Conservation (phyloP, 2,329 filamentous ascomycete genomes). For the Talaromyces sp. region DNA sequence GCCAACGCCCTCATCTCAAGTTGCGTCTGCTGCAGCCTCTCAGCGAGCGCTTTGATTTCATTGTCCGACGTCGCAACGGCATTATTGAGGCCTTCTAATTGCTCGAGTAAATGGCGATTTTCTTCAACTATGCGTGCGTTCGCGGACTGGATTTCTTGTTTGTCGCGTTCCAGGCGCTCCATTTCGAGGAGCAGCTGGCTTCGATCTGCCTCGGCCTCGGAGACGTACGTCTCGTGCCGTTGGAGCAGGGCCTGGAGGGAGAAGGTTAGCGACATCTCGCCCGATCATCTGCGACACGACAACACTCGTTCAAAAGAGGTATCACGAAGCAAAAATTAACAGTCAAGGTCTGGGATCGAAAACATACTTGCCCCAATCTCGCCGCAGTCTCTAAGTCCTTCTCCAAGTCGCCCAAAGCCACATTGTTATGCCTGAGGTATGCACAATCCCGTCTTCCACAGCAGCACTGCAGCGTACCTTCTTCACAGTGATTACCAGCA, state of each 20-base stretch:
- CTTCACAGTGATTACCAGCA: neutral
- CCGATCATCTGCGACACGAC: neutral
- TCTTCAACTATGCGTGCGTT: conserved; percentile 79
- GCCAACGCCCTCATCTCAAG: conserved; percentile 72
- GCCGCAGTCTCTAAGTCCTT: conserved; percentile 84
- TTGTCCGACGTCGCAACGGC: conserved; percentile 76
- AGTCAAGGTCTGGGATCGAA: neutral
- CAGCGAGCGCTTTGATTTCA: conserved; percentile 72
- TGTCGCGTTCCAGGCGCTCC: conserved; percentile 69
- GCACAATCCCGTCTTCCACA: conserved; percentile 78
- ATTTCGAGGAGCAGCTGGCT: conserved; percentile 68
- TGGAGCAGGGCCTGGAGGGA: conserved; percentile 79
- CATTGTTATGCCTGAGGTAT: conserved; percentile 75
- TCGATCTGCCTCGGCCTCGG: conserved; percentile 83
- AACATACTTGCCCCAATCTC: conserved; percentile 75
- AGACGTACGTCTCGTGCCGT: conserved; percentile 91
- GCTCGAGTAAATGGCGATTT: conserved; percentile 75
- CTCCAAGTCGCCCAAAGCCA: conserved; percentile 75
- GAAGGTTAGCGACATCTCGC: conserved; percentile 60
- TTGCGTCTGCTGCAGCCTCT: conserved; percentile 72
- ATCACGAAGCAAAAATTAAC: conserved; percentile 19
- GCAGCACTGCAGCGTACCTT: conserved; percentile 60
- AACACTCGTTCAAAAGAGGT: conserved; percentile 12
- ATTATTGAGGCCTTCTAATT: conserved; percentile 79
- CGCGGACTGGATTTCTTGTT: conserved; percentile 67